Base-by-base conservation (phyloP, 805 yeast species). In the Yamadazyma endophytica region DNA sequence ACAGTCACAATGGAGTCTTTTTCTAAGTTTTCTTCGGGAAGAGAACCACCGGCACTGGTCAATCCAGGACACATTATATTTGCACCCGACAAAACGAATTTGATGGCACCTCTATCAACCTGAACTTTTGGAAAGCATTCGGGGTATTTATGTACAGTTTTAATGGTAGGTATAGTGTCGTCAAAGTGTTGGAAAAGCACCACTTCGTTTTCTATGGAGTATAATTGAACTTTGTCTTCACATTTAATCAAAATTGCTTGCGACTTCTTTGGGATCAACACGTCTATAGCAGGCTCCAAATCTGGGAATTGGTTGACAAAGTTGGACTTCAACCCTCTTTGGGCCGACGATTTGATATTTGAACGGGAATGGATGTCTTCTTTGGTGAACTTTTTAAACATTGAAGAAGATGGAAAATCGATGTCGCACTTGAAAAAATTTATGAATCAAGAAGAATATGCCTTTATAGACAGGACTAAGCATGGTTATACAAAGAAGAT, bases 31-130 rank as follows among this genome's bases (percentile, higher is more conserved):
- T 80, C 80, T 15, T 79, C 89, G 13, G 96, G 96, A 39, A 88
- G 64, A 32, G 62, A 59, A 13, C 95, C 96, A 24, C 96, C 96
- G 2, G 81, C 70, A 13, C 92, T 79, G 0, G 96, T 87, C 42
- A 87, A 70, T 13, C 96, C 96, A 3, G 96, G 96, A 59, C 96
- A 89, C 97, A 89, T 89, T 50, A 89, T 84, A 51, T 89, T 89
- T 17, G 97, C 96, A 35, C 97, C 97, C 4, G 95, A 82, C n/a
- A 89, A 64, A 16, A 89, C 92, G 51, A 89, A 89, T 58, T 89
- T 89, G 55, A 89, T 89, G 31, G 97, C 97, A 36, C 97, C 97
- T 54, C 96, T 73, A 50, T 89, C 97, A 9, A 90, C 97, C 52
- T 79, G 84, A 26, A 89, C 94, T 21, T 74, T 63, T 14, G 96